Evolutionary conservation across 345 rosid genomes (phyloP).

Genomic region (Jatropha curcas): DNA sequence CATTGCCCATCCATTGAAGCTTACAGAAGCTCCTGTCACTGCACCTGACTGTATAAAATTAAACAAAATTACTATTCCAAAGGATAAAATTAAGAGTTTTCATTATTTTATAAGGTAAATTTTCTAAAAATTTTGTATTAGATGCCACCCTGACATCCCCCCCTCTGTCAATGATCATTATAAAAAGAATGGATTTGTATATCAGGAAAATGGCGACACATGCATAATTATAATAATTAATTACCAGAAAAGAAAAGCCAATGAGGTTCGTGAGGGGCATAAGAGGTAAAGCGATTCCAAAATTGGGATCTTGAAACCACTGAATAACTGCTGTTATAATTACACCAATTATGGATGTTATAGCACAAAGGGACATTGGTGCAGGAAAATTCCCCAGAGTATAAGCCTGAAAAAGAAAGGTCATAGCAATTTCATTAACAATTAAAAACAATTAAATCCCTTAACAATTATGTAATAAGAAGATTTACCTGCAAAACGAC

Average conservation of each 20-base stretch:
- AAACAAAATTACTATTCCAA: no score
- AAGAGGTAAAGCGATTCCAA: constrained; percentile 42
- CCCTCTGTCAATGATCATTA: no score
- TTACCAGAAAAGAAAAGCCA: constrained; percentile 61
- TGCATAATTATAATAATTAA: not conserved
- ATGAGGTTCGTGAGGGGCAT: constrained; percentile 39
- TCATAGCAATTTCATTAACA: not conserved
- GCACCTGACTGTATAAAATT: constrained; percentile 73
- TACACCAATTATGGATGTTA: constrained; percentile 72
- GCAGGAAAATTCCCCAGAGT: constrained; percentile 79
- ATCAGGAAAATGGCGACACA: not conserved
- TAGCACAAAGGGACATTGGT: constrained; percentile 76
- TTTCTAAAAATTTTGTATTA: no score
- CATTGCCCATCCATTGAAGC: constrained; percentile 95
- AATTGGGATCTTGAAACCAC: constrained; percentile 38
- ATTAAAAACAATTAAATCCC: no score
- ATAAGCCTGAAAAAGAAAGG: constrained; percentile 47
- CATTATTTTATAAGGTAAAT: no score
- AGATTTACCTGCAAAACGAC: constrained; percentile 67
- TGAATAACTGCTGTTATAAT: constrained; percentile 51
- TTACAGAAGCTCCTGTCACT: constrained; percentile 62
- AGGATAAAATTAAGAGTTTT: no score
- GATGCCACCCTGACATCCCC: no score
- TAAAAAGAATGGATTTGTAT: no score
- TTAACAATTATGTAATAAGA: not conserved